Evolutionary conservation across 1,284 basidiomycete genomes (phyloP).

Genomic region (Ceratobasidium sp.): DNA sequence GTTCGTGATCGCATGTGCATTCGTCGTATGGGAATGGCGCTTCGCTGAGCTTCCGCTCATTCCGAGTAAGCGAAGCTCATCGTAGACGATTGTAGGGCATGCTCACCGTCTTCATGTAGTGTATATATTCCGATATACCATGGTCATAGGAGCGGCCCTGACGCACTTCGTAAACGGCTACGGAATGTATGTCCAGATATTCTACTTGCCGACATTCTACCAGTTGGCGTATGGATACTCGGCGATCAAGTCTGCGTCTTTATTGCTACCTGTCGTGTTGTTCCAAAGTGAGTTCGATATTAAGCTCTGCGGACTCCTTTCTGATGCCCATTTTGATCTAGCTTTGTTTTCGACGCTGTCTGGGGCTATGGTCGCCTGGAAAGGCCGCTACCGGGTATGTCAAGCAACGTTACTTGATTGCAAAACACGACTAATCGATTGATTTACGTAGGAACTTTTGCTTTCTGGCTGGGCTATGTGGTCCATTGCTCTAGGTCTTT

Average conservation of each 20-base stretch:
- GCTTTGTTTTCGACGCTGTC: slow-evolving; percentile 46
- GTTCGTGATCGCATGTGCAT: slow-evolving; percentile 52
- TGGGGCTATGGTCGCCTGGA: slow-evolving; percentile 55
- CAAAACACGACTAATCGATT: not conserved
- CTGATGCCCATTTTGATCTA: not conserved
- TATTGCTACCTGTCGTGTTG: slow-evolving; percentile 58
- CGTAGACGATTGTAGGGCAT: not conserved
- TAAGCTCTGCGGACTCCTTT: no score
- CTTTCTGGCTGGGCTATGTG: slow-evolving; percentile 56
- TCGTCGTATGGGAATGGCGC: slow-evolving; percentile 57
- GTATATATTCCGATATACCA: slow-evolving; percentile 56
- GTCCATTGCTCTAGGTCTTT: slow-evolving; percentile 58
- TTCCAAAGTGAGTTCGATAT: slow-evolving; percentile 50
- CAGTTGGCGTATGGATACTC: slow-evolving; percentile 59
- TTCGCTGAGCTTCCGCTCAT: slow-evolving; percentile 55
- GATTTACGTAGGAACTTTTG: not conserved
- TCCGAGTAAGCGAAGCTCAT: slow-evolving; percentile 46
- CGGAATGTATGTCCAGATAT: slow-evolving; percentile 48
- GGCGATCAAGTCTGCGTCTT: slow-evolving; percentile 58
- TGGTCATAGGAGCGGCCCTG: slow-evolving; percentile 54
- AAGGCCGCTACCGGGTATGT: slow-evolving; percentile 54
- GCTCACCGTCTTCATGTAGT: slow-evolving; percentile 44
- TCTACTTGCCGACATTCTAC: slow-evolving; percentile 58
- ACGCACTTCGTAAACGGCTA: slow-evolving; percentile 51
- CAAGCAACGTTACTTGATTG: slow-evolving; percentile 52